Evolutionary conservation across 2,329 filamentous ascomycete species (phyloP).

Genomic region (Cercospora sp.): DNA sequence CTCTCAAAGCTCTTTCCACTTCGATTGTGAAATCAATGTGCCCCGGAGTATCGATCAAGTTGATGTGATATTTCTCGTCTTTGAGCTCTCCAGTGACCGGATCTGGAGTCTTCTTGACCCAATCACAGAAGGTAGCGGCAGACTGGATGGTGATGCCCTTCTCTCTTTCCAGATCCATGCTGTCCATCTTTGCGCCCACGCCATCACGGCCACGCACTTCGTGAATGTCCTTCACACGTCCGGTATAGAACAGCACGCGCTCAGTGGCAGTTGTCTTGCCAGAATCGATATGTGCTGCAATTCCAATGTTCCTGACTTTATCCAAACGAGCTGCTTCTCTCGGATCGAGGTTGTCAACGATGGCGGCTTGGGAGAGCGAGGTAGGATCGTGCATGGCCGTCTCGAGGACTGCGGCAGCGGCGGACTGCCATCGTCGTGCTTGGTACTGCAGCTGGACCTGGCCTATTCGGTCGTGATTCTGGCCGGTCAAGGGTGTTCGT

Average conservation of each 20-base stretch:
- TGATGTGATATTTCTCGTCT: slow-evolving; percentile 93
- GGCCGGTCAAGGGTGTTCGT: slow-evolving; percentile 23
- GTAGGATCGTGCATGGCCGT: slow-evolving; percentile 59
- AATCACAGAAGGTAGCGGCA: slow-evolving; percentile 96
- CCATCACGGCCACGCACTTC: slow-evolving; percentile 94
- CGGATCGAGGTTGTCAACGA: slow-evolving; percentile 77
- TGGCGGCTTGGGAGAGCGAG: slow-evolving; percentile 60
- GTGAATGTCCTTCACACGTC: slow-evolving; percentile 94
- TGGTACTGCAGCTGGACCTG: slow-evolving; percentile 16
- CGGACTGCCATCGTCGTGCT: slow-evolving; percentile 33
- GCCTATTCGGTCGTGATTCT: slow-evolving; percentile 35
- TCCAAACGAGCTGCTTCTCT: slow-evolving; percentile 76
- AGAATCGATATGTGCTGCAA: slow-evolving; percentile 97
- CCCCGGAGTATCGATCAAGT: slow-evolving; percentile 96
- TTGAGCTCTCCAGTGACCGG: slow-evolving; percentile 63
- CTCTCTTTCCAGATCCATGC: slow-evolving; percentile 97
- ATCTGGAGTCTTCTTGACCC: slow-evolving; percentile 68
- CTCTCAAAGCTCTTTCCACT: slow-evolving; percentile 90
- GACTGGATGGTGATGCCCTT: slow-evolving; percentile 99
- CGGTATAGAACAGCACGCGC: slow-evolving; percentile 96
- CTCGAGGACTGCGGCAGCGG: slow-evolving; percentile 47
- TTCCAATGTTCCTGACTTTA: slow-evolving; percentile 92
- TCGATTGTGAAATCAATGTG: slow-evolving; percentile 99
- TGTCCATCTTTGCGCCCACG: slow-evolving; percentile 99
- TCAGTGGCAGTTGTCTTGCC: slow-evolving; percentile 97